A percentile compares a stretch with the other conserved stretches of the same genome.
Conservation (phyloP, 805 yeast species). For the Candida lessepsii region DNA sequence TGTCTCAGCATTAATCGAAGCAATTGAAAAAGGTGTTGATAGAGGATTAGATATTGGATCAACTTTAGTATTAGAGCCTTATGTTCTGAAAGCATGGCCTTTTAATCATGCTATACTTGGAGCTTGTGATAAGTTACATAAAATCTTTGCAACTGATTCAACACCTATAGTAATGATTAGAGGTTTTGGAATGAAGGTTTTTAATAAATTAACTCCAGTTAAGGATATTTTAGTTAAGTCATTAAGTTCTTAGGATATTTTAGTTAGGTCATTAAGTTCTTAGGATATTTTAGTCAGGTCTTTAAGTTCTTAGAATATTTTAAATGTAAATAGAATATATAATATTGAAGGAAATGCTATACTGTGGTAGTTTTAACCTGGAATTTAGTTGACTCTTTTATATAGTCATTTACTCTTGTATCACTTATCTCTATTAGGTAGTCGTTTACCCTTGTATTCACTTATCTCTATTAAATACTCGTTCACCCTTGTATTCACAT, state of each 20-base stretch:
- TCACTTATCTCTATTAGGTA: too few species aligned
- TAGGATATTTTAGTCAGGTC: slow-evolving; percentile 53
- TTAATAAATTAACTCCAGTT: slow-evolving; percentile 61
- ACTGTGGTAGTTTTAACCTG: too few species aligned
- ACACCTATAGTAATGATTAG: slow-evolving; percentile 74
- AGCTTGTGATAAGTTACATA: slow-evolving; percentile 87
- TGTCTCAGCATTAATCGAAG: slow-evolving; percentile 65
- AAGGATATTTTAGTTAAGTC: slow-evolving; percentile 66
- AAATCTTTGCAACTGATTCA: slow-evolving; percentile 72
- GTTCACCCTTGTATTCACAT: too few species aligned
- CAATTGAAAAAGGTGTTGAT: slow-evolving; percentile 65
- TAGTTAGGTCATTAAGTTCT: slow-evolving; percentile 49
- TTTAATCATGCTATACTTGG: slow-evolving; percentile 80
- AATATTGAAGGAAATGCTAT: too few species aligned
- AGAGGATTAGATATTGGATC: slow-evolving; percentile 91
- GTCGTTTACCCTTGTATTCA: too few species aligned
- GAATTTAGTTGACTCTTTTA: too few species aligned
- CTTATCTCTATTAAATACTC: too few species aligned
- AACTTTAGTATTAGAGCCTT: slow-evolving; percentile 77
- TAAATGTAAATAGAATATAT: neutral
- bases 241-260: slow-evolving; percentile 38
- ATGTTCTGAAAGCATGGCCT: slow-evolving; percentile 80
- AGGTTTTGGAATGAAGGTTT: slow-evolving; percentile 68
- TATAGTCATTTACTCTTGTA: too few species aligned
- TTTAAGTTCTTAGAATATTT: slow-evolving; percentile 35